Evolutionary conservation across 2,329 filamentous ascomycete genomes (phyloP), one percentile per base, ranked within the genome.

Genomic region (Penicillium sp.): DNA sequence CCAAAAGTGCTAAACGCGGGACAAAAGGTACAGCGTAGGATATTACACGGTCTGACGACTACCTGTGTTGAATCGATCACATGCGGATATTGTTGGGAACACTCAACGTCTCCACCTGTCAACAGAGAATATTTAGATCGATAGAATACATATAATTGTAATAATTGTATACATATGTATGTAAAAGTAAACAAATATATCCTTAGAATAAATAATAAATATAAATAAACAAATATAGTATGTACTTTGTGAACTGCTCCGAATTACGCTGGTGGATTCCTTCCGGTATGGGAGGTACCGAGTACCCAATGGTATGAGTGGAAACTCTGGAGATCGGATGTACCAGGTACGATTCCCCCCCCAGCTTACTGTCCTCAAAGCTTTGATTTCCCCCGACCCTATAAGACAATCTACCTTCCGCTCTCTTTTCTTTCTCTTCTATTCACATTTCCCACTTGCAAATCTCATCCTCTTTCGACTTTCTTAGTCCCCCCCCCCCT

Each of bases 31-130:
- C 50, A 33, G 55, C 50, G 55, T 58, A 55, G 38, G 13, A 33
- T 19, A 55, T 43, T 21, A 21, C 44, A 50, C 57, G 65, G 61
- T 66, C 65, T 67, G 58, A 62, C 55, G 45, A 49, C 61, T 67
- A 64, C 65, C 35, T 35, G 53, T 52, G 65, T 63, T 62, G 62
- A 66, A 66, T 66, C 57, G 54, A 66, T 59, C 57, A 66, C 62
- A 61, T 60, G 44, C 43, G 55, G 58, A 55, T 59, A 65, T 58
- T 67, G 65, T 67, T 67, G 65, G 64, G 65, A 41, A 25, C 27
- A 38, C 60, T 66, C 66, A 66, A 66, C 65, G 57, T 59, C 64
- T 53, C 62, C 45, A 48, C 45, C 36, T 48, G 45, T 23, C 13
- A 48, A 35, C 23, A 12, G 5, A n/a, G 1, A 15, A 15, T 9